Percentiles rank a stretch among this genome's conserved stretches.
Conservation (phyloP, 169 alveolate species). For the Cryptosporidium ryanae region DNA sequence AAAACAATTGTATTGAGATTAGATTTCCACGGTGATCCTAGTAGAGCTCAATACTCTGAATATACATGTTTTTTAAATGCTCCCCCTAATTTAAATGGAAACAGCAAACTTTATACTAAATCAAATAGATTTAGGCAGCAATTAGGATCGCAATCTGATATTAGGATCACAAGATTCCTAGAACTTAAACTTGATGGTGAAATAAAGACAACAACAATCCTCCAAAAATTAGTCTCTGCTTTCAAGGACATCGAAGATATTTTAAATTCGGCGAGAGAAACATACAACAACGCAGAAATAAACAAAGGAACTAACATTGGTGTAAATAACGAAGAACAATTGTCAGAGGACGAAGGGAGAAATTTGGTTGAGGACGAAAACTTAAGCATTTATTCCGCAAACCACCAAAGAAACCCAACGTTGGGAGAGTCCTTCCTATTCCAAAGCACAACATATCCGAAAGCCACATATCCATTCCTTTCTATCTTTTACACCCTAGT, state of each 20-base stretch:
- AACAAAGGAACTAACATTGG: not conserved
- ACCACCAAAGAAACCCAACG: not conserved
- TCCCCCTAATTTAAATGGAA: constrained; percentile 6
- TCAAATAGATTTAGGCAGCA: constrained; percentile 36
- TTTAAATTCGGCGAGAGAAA: constrained; percentile 11
- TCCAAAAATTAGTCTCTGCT: constrained; percentile 8
- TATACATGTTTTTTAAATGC: constrained; percentile 67
- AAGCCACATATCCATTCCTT: constrained; percentile 34
- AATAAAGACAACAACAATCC: constrained; percentile 13
- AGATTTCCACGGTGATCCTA: constrained; percentile 59
- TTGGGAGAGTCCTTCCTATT: not conserved
- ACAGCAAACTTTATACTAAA: constrained; percentile 7
- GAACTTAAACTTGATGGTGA: constrained; percentile 28
- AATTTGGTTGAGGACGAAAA: too few species aligned
- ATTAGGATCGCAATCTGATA: constrained; percentile 18
- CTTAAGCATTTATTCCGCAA: too few species aligned
- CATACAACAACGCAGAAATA: not conserved
- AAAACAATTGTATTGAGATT: constrained; percentile 54
- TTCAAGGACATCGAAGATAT: constrained; percentile 42
- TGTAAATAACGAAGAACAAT: not conserved
- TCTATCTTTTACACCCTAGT: constrained; percentile 55
- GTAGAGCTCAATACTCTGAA: constrained; percentile 46
- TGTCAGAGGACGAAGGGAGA: too few species aligned
- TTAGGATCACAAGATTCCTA: constrained; percentile 11
- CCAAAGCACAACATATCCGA: constrained; percentile 12